Evolutionary conservation across 495 filamentous ascomycete genomes (phyloP).

Genomic region (Apiosordaria backusii): DNA sequence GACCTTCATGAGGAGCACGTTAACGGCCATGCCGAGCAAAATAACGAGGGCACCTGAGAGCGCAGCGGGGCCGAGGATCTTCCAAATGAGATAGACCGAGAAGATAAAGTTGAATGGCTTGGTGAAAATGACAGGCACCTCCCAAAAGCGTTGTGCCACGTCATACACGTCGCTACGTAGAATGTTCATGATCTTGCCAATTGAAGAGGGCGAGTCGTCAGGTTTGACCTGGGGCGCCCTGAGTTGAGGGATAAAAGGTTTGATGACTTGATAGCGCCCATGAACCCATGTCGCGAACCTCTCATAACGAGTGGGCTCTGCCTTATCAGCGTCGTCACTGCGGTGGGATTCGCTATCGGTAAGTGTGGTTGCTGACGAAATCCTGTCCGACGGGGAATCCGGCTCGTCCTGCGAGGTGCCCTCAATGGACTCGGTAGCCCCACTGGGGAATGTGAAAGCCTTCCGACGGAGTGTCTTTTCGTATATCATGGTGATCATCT

Average conservation of each 20-base stretch:
- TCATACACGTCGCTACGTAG: conserved; percentile 78
- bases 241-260: not conserved
- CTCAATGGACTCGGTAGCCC: not conserved
- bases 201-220: conserved; percentile 57
- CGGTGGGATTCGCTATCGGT: conserved; percentile 31
- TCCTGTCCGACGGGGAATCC: conserved; percentile 16
- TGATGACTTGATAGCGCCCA: conserved; percentile 10
- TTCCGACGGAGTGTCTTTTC: conserved; percentile 78
- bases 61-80: conserved; percentile 73
- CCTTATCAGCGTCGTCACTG: conserved; percentile 23
- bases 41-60: conserved; percentile 66
- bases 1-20: conserved; percentile 57
- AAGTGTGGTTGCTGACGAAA: conserved; percentile 24
- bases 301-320: conserved; percentile 5
- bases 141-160: conserved; percentile 78
- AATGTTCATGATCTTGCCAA: conserved; percentile 81
- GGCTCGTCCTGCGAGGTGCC: conserved; percentile 15
- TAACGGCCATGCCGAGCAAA: conserved; percentile 60
- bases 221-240: not conserved
- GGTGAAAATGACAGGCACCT: conserved; percentile 62
- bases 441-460: conserved; percentile 53
- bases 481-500: conserved; percentile 85
- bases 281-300: conserved; percentile 15
- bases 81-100: conserved; percentile 66
- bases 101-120: conserved; percentile 66